Evolutionary conservation across 2,329 filamentous ascomycete species (phyloP).

Genomic region (Sordariomycetes sp.): DNA sequence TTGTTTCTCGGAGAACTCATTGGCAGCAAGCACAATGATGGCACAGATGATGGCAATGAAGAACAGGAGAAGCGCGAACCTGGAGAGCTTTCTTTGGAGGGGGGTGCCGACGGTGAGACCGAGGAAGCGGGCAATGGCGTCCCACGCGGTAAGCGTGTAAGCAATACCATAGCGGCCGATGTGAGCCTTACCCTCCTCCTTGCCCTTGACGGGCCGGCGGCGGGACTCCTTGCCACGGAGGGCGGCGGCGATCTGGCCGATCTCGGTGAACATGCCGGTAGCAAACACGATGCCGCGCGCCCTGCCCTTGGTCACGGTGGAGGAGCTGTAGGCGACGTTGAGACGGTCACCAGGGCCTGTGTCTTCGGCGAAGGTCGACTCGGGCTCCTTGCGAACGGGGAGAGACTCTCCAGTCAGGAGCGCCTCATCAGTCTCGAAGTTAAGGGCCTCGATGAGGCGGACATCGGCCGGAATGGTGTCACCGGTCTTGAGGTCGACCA

Average conservation of each 20-base stretch:
- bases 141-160: slow-evolving; percentile 20
- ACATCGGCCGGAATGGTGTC: slow-evolving; percentile 51
- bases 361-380: slow-evolving; percentile 24
- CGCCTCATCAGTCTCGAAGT: slow-evolving; percentile 55
- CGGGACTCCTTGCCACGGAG: slow-evolving; percentile 17
- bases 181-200: slow-evolving; percentile 20
- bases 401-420: slow-evolving; percentile 52
- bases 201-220: slow-evolving; percentile 7
- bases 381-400: slow-evolving; percentile 39
- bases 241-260: slow-evolving; percentile 43
- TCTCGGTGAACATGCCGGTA: slow-evolving; percentile 48
- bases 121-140: slow-evolving; percentile 29
- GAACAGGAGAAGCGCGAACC: slow-evolving; percentile 56
- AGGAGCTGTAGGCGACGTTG: slow-evolving; percentile 50
- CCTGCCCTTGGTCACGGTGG: slow-evolving; percentile 47
- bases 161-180: slow-evolving; percentile 18
- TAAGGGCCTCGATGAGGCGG: slow-evolving; percentile 43
- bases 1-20: slow-evolving; percentile 21
- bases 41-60: slow-evolving; percentile 36
- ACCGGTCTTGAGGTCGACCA: slow-evolving; percentile 39
- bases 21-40: slow-evolving; percentile 29
- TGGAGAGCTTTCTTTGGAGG: slow-evolving; percentile 54
- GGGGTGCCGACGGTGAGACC: slow-evolving; percentile 47
- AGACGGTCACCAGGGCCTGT: slow-evolving; percentile 41
- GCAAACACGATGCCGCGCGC: slow-evolving; percentile 47